Evolutionary conservation across 148 eudicot genomes (phyloP), one percentile per base, ranked within the genome.

Genomic region (Diospyros kaki): DNA sequence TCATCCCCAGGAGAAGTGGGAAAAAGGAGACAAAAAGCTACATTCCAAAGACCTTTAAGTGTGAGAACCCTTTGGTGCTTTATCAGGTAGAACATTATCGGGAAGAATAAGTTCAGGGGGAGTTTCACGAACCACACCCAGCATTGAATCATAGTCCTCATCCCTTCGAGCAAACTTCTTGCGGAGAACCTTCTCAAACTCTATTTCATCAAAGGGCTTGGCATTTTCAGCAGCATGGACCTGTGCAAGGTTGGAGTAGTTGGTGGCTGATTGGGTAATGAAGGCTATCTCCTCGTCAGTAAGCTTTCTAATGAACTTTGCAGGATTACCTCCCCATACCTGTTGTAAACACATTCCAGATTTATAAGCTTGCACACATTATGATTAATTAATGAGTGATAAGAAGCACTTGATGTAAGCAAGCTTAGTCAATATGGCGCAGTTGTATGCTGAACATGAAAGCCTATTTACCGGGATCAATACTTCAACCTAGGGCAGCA

Each of bases 251-350:
- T 84, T 87, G 58, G 81, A 62, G 72, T 87, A 87, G 58, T 85
- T 85, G 52, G 86, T 71, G 42, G 90, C 88, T 11, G 93, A 89
- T 39, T 84, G 78, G 41, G 88, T 38, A 63, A 89, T 85, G 83
- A 87, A 89, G 41, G 84, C 85, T 7, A 79, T 84, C 80, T 89
- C 93, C 74, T 89, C 86, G 14, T 87, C 86, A 3, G 89, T 83
- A 9, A 89, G 86, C 79, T 86, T 89, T 71, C 91, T 85, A 11
- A 89, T 77, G 72, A 89, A 86, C 86, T 79, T 89, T n/a, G 93
- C 89, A 7, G 93, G 93, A 81, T 89, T 89, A 59, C 93, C 87
- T 56, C 83, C 87, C 90, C 90, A 84, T 38, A 84, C 78, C 87
- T 84, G 84, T 55, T 38, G 56, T 73, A 38, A 39, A 58, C 9